Percentiles rank a stretch among this genome's conserved stretches.
phyloP scores from a whole-genome alignment of 2,329 filamentous ascomycete genomes.

The Aspergillus sp. region DNA sequence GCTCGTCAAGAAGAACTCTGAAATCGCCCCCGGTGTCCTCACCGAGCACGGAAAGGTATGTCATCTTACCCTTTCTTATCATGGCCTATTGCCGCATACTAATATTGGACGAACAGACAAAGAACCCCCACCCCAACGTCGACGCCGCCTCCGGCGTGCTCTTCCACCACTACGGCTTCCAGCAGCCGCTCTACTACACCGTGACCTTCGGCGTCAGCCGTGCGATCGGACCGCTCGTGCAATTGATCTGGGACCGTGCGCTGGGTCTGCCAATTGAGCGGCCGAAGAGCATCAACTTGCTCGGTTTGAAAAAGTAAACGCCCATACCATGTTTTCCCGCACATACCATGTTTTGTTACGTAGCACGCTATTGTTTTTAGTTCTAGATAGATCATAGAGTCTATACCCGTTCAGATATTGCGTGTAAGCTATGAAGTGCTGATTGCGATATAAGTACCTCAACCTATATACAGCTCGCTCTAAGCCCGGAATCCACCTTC shows the following conservation, averaged over 20 bases:
- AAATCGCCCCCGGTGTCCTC: slow-evolving; percentile 86
- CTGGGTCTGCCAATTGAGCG: slow-evolving; percentile 94
- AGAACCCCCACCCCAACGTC: slow-evolving; percentile 97
- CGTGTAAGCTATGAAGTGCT: not conserved
- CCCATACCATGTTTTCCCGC: not conserved
- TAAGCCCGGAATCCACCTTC: not conserved
- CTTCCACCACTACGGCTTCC: slow-evolving; percentile 98
- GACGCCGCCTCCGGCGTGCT: slow-evolving; percentile 91
- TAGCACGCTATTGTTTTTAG: slow-evolving; percentile 1
- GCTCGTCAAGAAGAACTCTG: slow-evolving; percentile 90
- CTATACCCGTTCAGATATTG: not conserved
- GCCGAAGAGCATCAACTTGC: slow-evolving; percentile 95
- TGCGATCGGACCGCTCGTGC: slow-evolving; percentile 83
- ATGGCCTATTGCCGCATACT: not conserved
- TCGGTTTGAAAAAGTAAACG: slow-evolving; percentile 72
- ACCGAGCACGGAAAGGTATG: slow-evolving; percentile 86
- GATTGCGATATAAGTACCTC: no score
- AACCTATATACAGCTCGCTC: no score
- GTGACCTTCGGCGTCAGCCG: slow-evolving; percentile 70
- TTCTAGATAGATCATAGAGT: slow-evolving; percentile 13
- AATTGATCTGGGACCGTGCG: slow-evolving; percentile 95
- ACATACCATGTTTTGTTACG: not conserved
- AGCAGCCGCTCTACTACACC: slow-evolving; percentile 93
- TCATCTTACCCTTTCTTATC: not conserved
- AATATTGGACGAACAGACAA: slow-evolving; percentile 60